Base-by-base conservation (phyloP, 192 early-diverging fungal species). In the Spizellomyces punctatus region DNA sequence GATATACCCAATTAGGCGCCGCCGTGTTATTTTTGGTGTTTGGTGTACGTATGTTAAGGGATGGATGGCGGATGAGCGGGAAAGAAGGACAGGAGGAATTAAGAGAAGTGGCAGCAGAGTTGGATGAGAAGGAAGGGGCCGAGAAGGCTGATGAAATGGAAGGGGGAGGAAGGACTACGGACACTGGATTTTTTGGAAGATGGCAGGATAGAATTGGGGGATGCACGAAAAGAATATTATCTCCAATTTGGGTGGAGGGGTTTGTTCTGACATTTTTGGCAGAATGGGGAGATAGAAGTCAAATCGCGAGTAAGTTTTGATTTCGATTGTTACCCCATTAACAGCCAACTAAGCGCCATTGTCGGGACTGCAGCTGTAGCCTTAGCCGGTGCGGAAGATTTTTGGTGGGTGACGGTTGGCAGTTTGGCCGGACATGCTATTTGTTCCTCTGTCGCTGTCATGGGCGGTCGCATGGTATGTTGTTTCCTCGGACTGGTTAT, bases 211-310 rank as follows among this genome's bases (percentile, higher is more conserved):
- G 27, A 36, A n/a, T 54, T 54, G 50, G 50, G 14, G 50, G 50
- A 17, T 60, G 16, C 22, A 36, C 14, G 76, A 94, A 42, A 83
- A 86, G 85, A 19, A 78, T 76, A 45, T 86, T 96, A 63, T 95
- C 95, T 22, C 96, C 98, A 0, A 81, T 95, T 41, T 98, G 95
- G 87, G 88, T 98, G 22, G 92, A 99, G 82, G 94, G 93, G 0
- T 98, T 98, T 85, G 87, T 95, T 44, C 76, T 99, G 72, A 98
- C 95, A 47, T 99, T 99, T 71, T 67, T 99, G 67, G 98, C 93
- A 49, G 98, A 99, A 76, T 99, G 96, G 95, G 96, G 95, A 12
- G 95, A 98, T 78, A 88, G 95, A 27, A 95, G 93, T 65, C 96
- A 99, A 81, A 92, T 98, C 67, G 91, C 95, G 4, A 98, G 81